Evolutionary conservation across 1,284 basidiomycete genomes (phyloP).

Genomic region (Pseudomicrostroma phylloplanum): DNA sequence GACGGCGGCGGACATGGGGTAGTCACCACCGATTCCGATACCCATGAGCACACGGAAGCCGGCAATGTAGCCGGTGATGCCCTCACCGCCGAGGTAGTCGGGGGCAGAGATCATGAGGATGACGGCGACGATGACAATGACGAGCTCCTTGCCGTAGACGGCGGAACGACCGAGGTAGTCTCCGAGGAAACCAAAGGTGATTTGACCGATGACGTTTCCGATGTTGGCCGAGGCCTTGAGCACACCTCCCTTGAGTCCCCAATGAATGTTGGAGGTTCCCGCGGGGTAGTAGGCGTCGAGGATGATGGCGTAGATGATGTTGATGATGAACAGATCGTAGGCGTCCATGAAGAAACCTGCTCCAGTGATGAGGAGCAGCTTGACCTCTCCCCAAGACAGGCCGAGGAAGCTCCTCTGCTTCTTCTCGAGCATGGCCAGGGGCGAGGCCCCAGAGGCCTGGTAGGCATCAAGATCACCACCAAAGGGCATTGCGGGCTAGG

Average conservation of each 20-base stretch:
- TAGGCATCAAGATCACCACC: constrained; percentile 6
- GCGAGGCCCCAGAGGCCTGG: constrained; percentile 14
- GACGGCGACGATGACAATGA: constrained; percentile 42
- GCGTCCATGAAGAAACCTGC: constrained; percentile 48
- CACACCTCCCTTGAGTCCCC: constrained; percentile 46
- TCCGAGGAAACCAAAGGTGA: constrained; percentile 45
- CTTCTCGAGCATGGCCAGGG: constrained; percentile 40
- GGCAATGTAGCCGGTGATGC: constrained; percentile 44
- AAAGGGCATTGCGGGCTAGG: not conserved
- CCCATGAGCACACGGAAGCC: constrained; percentile 43
- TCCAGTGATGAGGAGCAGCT: constrained; percentile 44
- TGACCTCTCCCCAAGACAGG: constrained; percentile 40
- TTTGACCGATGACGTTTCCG: constrained; percentile 44
- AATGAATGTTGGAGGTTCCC: constrained; percentile 36
- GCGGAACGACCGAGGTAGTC: constrained; percentile 45
- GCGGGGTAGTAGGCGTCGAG: constrained; percentile 37
- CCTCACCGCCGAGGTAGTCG: constrained; percentile 36
- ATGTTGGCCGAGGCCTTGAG: constrained; percentile 47
- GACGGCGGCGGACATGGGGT: constrained; percentile 62
- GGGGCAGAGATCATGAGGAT: constrained; percentile 46
- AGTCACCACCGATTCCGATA: constrained; percentile 67
- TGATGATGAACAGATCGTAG: constrained; percentile 47
- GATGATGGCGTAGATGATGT: constrained; percentile 41
- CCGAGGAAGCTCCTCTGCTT: constrained; percentile 29
- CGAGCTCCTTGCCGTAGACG: constrained; percentile 46